A percentile compares a stretch with the other conserved stretches of the same genome.
These are phyloP conservation scores for Trichoderma sp. DNA, from an alignment of 2,329 filamentous ascomycete genomes.

Conservation along the genomic window DNA sequence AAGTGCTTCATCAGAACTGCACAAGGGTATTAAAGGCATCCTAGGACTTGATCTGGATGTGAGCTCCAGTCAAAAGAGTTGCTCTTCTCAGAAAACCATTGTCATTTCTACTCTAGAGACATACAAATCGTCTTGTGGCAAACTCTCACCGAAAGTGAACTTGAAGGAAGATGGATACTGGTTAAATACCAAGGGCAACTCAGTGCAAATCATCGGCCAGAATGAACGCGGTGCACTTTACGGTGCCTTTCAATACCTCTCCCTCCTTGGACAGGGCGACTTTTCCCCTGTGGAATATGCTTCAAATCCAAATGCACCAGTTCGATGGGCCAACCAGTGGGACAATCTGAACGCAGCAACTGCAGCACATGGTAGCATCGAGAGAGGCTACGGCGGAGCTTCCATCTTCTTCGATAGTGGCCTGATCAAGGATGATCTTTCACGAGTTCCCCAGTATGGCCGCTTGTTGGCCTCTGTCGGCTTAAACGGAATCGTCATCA, in stretches of 20 bases:
- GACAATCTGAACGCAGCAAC: conserved; percentile 56
- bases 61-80: background rate
- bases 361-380: conserved; percentile 53
- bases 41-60: conserved; percentile 48
- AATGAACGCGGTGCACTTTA: conserved; percentile 17
- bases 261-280: conserved; percentile 62
- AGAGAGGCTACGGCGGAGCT: conserved; percentile 66
- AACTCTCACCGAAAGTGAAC: conserved; percentile 35
- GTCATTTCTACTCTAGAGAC: conserved; percentile 29
- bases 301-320: conserved; percentile 59
- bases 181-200: conserved; percentile 48
- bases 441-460: conserved; percentile 62
- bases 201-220: conserved; percentile 38
- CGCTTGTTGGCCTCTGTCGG: conserved; percentile 66
- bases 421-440: conserved; percentile 57
- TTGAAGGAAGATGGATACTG: conserved; percentile 63
- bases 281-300: conserved; percentile 49
- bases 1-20: conserved; percentile 60
- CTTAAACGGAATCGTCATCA: conserved; percentile 67
- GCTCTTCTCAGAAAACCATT: conserved; percentile 17
- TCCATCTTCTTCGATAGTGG: conserved; percentile 68
- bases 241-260: conserved; percentile 30
- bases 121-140: conserved; percentile 39
- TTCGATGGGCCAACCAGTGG: conserved; percentile 74
- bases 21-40: conserved; percentile 58